Base-by-base conservation (phyloP, 2,329 filamentous ascomycete genomes). In the Emericellopsis cladophorae region DNA sequence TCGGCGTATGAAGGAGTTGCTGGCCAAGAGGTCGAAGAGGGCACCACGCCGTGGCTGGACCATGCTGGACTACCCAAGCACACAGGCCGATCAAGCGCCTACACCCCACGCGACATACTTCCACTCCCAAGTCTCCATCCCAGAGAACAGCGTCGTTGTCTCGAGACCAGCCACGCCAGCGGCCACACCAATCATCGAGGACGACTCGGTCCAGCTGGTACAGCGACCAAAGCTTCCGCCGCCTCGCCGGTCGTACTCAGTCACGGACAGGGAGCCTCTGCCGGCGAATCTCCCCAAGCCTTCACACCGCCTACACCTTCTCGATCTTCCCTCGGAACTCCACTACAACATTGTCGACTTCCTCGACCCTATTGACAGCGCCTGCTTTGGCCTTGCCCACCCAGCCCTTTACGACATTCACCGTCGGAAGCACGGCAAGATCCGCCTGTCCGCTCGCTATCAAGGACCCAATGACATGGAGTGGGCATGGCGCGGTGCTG, bases 311-410 rank as follows among this genome's bases (percentile, higher is more conserved):
- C 58, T 73, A 37, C 63, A 62, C 14, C 58, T 80, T 7, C 51
- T 64, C 31, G 67, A 74, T 40, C 64, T 81, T 2, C 76, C 76
- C 12, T 56, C 67, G 1, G 76, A 81, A 56, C 60, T 81, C 10
- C 75, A 79, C 55, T 76, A 70, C 46, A 60, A 66, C 45, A 65
- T 81, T 46, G 76, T 79, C 50, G 74, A 77, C 54, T 70, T 72
- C 47, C 68, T 81, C 43, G 76, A 81, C 57, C 72, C 73, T 38
- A 78, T 81, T 46, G 76, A 81, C 57, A 73, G 74, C 51, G 73
- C 71, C 32, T 79, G 75, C 52, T 61, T 81, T 32, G 76, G 74
- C 12, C 65, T 81, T 40, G 69, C 74, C 31, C 74, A 68, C 60
- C 65, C 64, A 35, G 65, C 70, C 52, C 68, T 78, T 47, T 80